Conservation (phyloP, 345 rosid genomes). For the Eucalyptus erythrocorys region DNA sequence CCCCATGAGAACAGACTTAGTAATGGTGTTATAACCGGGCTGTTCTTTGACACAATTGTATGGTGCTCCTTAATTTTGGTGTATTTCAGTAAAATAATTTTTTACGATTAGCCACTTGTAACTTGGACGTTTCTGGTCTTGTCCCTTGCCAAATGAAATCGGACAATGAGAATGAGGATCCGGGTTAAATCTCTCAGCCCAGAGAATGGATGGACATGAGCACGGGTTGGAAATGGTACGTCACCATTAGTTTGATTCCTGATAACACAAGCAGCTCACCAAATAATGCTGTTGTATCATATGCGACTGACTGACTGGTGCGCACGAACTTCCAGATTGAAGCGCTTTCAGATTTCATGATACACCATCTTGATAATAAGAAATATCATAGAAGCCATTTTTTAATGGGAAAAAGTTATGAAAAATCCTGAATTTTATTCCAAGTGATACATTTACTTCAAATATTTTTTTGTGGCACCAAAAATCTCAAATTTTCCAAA, state of each 20-base stretch:
- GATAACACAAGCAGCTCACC: not conserved
- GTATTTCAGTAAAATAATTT: not conserved
- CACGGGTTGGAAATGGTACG: not conserved
- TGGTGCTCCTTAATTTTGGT: not conserved
- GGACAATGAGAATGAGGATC: not conserved
- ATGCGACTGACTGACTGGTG: not conserved
- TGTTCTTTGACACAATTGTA: not conserved
- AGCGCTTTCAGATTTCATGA: not conserved
- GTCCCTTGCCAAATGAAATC: not conserved
- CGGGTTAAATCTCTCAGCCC: not conserved
- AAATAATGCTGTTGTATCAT: not conserved
- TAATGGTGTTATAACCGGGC: not conserved
- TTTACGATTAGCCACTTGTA: not conserved
- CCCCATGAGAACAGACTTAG: slow-evolving; percentile 29
- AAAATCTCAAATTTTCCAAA: too few species aligned
- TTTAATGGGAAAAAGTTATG: too few species aligned
- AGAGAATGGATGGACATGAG: not conserved
- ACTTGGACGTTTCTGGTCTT: not conserved
- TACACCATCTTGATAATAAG: not conserved
- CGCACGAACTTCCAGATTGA: not conserved
- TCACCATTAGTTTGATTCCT: not conserved
- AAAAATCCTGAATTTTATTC: too few species aligned
- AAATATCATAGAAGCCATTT: not conserved
- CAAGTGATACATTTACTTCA: too few species aligned
- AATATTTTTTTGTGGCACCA: too few species aligned